Conservation (phyloP, 441 rosid genomes). For the Euphorbia corollata region DNA sequence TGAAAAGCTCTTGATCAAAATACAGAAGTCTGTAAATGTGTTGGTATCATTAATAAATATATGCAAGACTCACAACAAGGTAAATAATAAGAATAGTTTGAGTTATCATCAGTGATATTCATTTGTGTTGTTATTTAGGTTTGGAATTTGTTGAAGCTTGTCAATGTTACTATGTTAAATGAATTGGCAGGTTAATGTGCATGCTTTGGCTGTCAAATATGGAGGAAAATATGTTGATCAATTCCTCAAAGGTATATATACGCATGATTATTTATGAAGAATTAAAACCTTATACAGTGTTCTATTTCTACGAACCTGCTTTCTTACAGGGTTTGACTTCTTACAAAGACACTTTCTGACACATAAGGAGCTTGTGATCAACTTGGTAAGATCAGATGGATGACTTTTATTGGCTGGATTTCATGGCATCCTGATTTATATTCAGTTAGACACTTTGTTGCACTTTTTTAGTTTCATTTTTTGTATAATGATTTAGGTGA, state of each 20-base stretch:
- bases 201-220: constrained; percentile 75
- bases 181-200: constrained; percentile 47
- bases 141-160: neutral
- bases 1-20: constrained; percentile 37
- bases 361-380: constrained; percentile 52
- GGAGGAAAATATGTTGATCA: constrained; percentile 74
- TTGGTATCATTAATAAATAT: constrained; percentile 66
- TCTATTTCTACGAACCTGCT: neutral
- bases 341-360: constrained; percentile 58
- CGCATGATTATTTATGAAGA: constrained; percentile 4
- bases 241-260: constrained; percentile 61
- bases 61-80: constrained; percentile 65
- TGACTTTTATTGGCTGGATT: constrained; percentile 5
- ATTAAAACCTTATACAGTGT: constrained; percentile 35
- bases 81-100: constrained; percentile 20
- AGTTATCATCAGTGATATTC: constrained; percentile 7
- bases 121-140: neutral
- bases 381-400: constrained; percentile 43
- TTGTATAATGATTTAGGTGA: constrained; percentile 36
- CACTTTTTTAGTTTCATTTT: constrained; percentile 11
- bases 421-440: neutral
- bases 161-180: constrained; percentile 5
- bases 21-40: constrained; percentile 55
- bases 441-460: constrained; percentile 3
- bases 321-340: constrained; percentile 41